Percentiles rank a stretch among this genome's conserved stretches.
phyloP scores from a whole-genome alignment of 805 yeast species.

The Teunomyces atbi region DNA sequence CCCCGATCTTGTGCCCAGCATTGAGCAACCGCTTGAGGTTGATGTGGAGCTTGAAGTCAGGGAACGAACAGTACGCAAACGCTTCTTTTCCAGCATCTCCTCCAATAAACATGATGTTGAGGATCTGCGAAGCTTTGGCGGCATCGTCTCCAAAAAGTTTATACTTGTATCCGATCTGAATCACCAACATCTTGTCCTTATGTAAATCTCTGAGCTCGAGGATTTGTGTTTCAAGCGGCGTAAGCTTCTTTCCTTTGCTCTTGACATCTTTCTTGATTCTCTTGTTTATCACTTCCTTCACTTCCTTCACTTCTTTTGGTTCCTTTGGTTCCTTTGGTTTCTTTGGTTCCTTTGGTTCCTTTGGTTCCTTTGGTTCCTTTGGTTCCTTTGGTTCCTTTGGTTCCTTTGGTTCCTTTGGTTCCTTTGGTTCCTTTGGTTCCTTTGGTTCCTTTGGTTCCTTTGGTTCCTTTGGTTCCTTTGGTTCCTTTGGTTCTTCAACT shows the following conservation, averaged over 20 bases:
- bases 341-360: conserved; percentile 5
- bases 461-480: background rate
- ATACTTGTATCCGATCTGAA: conserved; percentile 91
- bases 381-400: background rate
- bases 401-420: conserved; percentile 6
- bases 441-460: conserved; percentile 1
- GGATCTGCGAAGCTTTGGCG: conserved; percentile 55
- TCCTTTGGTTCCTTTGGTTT: conserved; percentile 5
- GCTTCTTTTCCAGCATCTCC: conserved; percentile 45
- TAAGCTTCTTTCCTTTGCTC: conserved; percentile 15
- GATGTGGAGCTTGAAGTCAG: conserved; percentile 69
- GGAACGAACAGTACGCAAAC: conserved; percentile 84
- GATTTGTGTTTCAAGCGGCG: conserved; percentile 82
- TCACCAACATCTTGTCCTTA: conserved; percentile 67
- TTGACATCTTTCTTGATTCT: background rate
- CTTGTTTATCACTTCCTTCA: too few species aligned
- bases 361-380: conserved; percentile 2
- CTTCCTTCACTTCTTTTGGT: conserved; percentile 8
- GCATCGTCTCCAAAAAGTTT: conserved; percentile 89
- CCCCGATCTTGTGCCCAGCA: conserved; percentile 77
- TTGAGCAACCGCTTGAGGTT: conserved; percentile 73
- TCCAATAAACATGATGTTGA: conserved; percentile 66
- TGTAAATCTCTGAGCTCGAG: conserved; percentile 60
- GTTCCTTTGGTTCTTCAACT: background rate
- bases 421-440: conserved; percentile 4